phyloP scores from a whole-genome alignment of 306 rosid genomes.

The Argentina anserina region DNA sequence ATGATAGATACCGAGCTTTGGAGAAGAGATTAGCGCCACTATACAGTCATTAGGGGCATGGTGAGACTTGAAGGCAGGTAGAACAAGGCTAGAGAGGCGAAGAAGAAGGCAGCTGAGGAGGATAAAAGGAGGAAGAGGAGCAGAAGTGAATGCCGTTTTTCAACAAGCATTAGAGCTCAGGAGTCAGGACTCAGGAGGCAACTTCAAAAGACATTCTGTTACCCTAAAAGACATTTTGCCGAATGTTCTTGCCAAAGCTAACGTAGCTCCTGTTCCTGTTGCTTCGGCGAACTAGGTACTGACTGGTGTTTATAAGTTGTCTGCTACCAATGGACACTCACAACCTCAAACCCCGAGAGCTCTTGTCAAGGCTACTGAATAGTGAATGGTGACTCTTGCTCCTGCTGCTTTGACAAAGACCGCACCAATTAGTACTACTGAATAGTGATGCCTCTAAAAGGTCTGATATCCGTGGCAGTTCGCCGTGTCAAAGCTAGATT shows the following conservation, averaged over 20 bases:
- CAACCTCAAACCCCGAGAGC: background rate
- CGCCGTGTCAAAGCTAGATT: too few species aligned
- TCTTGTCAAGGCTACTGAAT: background rate
- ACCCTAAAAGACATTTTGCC: too few species aligned
- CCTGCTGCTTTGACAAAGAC: background rate
- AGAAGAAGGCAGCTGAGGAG: background rate
- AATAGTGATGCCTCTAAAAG: background rate
- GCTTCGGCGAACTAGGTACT: background rate
- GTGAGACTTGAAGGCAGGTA: too few species aligned
- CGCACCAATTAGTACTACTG: background rate
- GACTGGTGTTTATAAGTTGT: background rate
- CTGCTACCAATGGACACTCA: background rate
- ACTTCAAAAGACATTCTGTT: background rate
- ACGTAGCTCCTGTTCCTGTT: background rate
- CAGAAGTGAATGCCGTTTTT: background rate
- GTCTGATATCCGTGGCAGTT: too few species aligned
- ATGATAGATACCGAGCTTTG: too few species aligned
- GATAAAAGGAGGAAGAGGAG: background rate
- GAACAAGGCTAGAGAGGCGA: background rate
- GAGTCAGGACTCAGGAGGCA: background rate
- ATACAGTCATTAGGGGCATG: too few species aligned
- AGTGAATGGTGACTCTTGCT: too few species aligned
- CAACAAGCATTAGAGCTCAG: too few species aligned
- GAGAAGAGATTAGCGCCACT: too few species aligned
- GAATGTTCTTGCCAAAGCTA: background rate